Evolutionary conservation across 2,329 filamentous ascomycete genomes (phyloP).

Genomic region (Fusarium verrucosum): DNA sequence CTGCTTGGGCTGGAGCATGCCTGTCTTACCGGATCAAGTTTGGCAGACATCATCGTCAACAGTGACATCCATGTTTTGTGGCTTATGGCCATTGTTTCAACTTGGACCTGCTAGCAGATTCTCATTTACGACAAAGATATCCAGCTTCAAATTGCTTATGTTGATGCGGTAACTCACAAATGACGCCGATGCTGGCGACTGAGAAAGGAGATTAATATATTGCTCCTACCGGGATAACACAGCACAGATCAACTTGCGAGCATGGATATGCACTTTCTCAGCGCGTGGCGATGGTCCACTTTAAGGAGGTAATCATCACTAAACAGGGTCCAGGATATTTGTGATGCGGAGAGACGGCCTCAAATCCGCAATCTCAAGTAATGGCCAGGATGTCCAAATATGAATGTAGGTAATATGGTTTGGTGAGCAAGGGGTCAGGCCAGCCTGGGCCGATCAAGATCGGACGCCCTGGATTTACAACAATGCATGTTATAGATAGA

Average conservation of each 20-base stretch:
- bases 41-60: neutral
- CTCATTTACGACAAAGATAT: neutral
- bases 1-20: neutral
- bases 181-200: neutral
- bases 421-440: neutral
- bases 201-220: neutral
- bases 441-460: conserved; percentile 23
- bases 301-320: conserved; percentile 6
- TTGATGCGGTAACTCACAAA: neutral
- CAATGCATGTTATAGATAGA: neutral
- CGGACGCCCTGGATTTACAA: conserved; percentile 20
- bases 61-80: neutral
- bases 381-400: conserved; percentile 12
- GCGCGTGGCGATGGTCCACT: conserved; percentile 1
- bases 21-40: conserved; percentile 14
- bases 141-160: neutral
- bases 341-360: conserved; percentile 3
- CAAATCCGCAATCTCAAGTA: conserved; percentile 10
- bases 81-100: conserved; percentile 13
- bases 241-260: neutral
- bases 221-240: neutral
- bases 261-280: neutral
- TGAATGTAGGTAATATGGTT: too few relatives aligned
- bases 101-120: neutral
- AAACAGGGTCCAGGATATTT: conserved; percentile 10